phyloP scores from a whole-genome alignment of 352 stramenopile species.

The Stramenopiles sp. region DNA sequence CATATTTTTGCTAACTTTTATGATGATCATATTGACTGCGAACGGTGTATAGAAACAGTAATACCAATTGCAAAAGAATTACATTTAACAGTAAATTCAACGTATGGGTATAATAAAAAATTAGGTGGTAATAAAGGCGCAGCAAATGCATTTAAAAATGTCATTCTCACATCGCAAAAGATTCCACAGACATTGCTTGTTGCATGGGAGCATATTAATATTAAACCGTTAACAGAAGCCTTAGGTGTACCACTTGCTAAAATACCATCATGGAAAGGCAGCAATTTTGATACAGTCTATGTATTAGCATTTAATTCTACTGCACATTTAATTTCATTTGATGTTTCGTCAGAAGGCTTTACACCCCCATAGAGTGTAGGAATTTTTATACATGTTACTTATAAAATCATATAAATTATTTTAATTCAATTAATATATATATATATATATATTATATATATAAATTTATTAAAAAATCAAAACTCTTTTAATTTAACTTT shows the following conservation, averaged over 20 bases:
- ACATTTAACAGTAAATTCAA: background rate
- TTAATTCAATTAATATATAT: too few species aligned
- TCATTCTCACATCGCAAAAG: background rate
- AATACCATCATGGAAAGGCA: background rate
- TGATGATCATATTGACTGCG: background rate
- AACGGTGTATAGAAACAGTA: background rate
- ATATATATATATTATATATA: too few species aligned
- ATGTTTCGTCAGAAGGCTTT: background rate
- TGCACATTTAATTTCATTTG: background rate
- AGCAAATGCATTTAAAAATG: background rate
- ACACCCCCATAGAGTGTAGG: too few species aligned
- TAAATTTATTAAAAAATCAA: too few species aligned
- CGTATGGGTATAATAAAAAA: background rate
- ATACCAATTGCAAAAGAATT: background rate
- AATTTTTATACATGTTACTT: too few species aligned
- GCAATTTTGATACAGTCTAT: background rate
- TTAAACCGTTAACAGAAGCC: background rate
- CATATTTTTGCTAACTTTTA: background rate
- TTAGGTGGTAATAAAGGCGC: background rate
- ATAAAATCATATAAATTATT: too few species aligned
- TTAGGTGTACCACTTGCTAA: background rate
- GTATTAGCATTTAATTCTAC: background rate
- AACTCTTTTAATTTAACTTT: too few species aligned
- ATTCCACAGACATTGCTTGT: background rate
- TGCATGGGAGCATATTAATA: background rate